Conservation (phyloP, 1,284 basidiomycete species). For the Ustilago curta region DNA sequence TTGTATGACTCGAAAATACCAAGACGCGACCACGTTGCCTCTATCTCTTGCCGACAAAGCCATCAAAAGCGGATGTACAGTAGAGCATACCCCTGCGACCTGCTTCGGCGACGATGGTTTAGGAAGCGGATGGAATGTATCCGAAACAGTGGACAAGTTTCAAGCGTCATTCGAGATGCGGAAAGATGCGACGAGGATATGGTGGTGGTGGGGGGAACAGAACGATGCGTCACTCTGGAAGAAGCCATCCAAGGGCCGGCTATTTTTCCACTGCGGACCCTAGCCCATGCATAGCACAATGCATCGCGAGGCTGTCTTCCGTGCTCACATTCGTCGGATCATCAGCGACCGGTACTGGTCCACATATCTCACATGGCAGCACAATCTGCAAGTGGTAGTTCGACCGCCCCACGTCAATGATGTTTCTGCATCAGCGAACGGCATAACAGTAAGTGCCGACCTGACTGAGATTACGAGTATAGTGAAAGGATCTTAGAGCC, state of each 20-base stretch:
- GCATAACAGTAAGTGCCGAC: no score
- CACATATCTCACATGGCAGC: background rate
- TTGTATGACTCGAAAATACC: background rate
- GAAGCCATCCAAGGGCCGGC: background rate
- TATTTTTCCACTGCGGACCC: background rate
- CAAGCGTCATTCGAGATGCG: background rate
- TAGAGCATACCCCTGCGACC: no score
- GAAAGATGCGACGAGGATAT: background rate
- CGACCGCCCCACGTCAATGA: slow-evolving; percentile 14
- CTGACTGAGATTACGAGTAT: no score
- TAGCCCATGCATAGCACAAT: background rate
- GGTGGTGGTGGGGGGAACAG: background rate
- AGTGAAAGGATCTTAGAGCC: background rate
- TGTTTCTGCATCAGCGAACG: background rate
- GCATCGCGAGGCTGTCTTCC: slow-evolving; percentile 12
- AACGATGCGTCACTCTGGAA: background rate
- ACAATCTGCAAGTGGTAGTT: slow-evolving; percentile 3
- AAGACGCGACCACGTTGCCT: no score
- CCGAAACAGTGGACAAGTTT: no score
- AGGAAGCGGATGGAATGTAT: no score
- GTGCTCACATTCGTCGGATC: background rate
- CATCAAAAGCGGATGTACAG: no score
- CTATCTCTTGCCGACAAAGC: no score
- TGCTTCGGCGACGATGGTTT: no score
- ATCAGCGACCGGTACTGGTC: background rate